These are phyloP conservation scores for Hansenula anomala DNA, from an alignment of 1,139 yeast genomes.

Conservation along the genomic window DNA sequence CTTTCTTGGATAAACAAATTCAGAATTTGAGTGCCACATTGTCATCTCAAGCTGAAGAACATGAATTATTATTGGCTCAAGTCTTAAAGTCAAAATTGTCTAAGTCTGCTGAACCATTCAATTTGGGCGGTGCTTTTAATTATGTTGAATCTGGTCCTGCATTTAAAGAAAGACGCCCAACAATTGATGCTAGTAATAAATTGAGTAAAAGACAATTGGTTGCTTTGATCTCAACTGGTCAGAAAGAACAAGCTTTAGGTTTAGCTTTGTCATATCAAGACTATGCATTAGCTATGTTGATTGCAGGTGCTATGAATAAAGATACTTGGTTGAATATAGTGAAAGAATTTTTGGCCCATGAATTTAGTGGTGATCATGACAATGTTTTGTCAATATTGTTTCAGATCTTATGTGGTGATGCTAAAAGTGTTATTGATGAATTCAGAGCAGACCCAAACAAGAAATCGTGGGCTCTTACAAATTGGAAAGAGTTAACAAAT, in stretches of 20 bases:
- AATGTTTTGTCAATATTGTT: constrained; percentile 59
- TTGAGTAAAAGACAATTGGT: constrained; percentile 20
- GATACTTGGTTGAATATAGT: constrained; percentile 59
- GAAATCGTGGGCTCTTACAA: constrained; percentile 43
- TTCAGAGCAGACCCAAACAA: constrained; percentile 36
- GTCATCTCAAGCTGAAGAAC: constrained; percentile 6
- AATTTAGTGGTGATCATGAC: constrained; percentile 39
- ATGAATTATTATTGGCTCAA: constrained; percentile 18
- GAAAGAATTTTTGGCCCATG: constrained; percentile 40
- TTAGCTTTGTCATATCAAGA: constrained; percentile 59
- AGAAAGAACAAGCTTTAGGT: constrained; percentile 61
- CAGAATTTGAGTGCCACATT: constrained; percentile 5
- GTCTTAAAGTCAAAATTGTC: constrained; percentile 18
- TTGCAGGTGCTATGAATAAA: constrained; percentile 63
- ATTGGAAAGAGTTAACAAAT: constrained; percentile 50
- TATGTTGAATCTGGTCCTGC: constrained; percentile 10
- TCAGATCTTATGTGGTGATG: constrained; percentile 63
- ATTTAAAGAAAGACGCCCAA: constrained; percentile 5
- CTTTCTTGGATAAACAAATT: constrained; percentile 15
- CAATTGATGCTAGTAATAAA: background rate
- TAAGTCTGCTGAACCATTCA: constrained; percentile 11
- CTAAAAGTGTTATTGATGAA: constrained; percentile 47
- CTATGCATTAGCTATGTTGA: constrained; percentile 73
- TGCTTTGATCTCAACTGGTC: constrained; percentile 39
- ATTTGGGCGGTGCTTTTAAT: constrained; percentile 15